Percentiles rank a stretch among this genome's conserved stretches.
Evolutionary conservation across 2,329 filamentous ascomycete genomes (phyloP).

Genomic region (Penicillium sp.): DNA sequence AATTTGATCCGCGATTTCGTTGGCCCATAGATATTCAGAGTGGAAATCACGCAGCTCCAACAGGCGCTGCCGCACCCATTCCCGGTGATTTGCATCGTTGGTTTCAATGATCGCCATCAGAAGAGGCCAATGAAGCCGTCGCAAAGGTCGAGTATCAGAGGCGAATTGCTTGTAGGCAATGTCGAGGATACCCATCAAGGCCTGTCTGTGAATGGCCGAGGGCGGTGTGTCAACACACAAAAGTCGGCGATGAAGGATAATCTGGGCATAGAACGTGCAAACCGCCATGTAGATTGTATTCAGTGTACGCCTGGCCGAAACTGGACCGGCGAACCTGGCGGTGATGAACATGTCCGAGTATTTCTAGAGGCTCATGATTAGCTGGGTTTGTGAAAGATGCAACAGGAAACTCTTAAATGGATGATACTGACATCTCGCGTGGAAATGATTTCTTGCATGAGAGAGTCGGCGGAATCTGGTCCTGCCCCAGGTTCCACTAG

Average conservation of each 20-base stretch:
- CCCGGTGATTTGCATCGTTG: conserved; percentile 30
- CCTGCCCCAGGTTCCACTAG: conserved; percentile 26
- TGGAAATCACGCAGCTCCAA: conserved; percentile 33
- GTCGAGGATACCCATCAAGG: conserved; percentile 35
- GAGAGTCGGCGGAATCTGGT: conserved; percentile 22
- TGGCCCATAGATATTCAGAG: conserved; percentile 36
- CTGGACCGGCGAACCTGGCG: conserved; percentile 33
- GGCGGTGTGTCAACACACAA: conserved; percentile 28
- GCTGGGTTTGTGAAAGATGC: neutral
- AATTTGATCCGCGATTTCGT: conserved; percentile 34
- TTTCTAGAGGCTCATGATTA: conserved; percentile 24
- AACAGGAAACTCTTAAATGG: neutral
- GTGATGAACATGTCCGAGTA: conserved; percentile 43
- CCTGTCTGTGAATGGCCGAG: conserved; percentile 31
- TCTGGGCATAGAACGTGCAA: conserved; percentile 38
- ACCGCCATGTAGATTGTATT: conserved; percentile 42
- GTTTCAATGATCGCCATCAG: conserved; percentile 41
- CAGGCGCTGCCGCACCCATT: conserved; percentile 38
- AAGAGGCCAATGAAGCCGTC: conserved; percentile 39
- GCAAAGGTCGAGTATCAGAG: conserved; percentile 35
- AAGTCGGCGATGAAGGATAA: conserved; percentile 38
- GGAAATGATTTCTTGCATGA: conserved; percentile 30
- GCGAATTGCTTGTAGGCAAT: conserved; percentile 38
- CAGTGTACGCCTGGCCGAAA: conserved; percentile 37
- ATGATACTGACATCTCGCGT: conserved; percentile 30